Base-by-base conservation (phyloP, 345 rosid species). In the Eucalyptus regnans region DNA sequence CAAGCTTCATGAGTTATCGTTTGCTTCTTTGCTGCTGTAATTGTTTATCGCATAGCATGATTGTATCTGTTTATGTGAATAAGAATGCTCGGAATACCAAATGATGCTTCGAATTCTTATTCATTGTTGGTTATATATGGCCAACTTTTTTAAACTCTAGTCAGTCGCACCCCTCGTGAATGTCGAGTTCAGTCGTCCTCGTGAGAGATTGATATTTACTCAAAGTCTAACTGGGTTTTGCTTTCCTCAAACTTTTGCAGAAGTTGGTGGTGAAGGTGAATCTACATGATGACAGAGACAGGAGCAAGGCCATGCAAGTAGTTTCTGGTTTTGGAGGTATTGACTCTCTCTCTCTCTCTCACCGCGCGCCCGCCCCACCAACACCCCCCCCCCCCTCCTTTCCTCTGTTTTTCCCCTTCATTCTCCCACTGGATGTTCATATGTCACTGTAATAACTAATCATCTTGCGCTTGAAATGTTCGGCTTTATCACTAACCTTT, bases 261-360 rank as follows among this genome's bases (percentile, higher is more conserved):
- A 89, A 87, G 44, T 46, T 89, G 60, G 87, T 89, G n/a, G 48
- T 41, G 87, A 87, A 80, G 27, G 17, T 89, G 83, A 50, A 87
- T 71, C 27, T 89, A 12, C 83, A 49, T 18, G 87, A 81, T 50
- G 50, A 54, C 17, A 89, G 81, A 62, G 62, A 31, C n/a, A 87
- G 87, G 52, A 33, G 13, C 50, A 87, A 89, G 90, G 90, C 86
- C 46, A 68, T 89, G 90, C 25, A 20, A 83, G 41, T 48, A 17
- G 90, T 87, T 29, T 79, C 90, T 33, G 80, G 62, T 3, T 44
- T 87, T 29, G 58, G 37, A 43, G 90, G 90, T 89, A 86, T 62
- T 13, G 71, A 18, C 37, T 7, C 37, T 29, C 27, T 54, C 10
- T 54, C 54, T 51, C 18, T 6, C 12, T 37, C 41, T 37, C 41